Conservation (phyloP, 345 rosid genomes). For the Lepidium aucheri region DNA sequence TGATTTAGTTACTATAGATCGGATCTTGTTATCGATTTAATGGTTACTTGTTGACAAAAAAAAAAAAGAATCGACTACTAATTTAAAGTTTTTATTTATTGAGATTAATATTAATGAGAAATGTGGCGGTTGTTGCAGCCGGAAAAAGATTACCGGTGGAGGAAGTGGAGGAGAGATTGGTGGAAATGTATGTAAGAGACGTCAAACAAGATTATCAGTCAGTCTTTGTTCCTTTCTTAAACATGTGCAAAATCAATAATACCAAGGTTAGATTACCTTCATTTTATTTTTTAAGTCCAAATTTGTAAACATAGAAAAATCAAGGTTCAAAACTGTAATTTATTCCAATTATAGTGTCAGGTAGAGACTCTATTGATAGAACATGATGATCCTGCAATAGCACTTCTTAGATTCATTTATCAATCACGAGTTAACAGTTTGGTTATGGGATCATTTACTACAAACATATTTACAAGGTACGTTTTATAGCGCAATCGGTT, state of each 20-base stretch:
- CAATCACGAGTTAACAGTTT: slow-evolving; percentile 43
- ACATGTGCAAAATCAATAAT: slow-evolving; percentile 43
- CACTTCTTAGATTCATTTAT: slow-evolving; percentile 43
- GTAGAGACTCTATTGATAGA: slow-evolving; percentile 63
- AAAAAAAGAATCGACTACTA: no score
- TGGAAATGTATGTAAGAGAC: slow-evolving; percentile 56
- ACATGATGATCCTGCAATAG: slow-evolving; percentile 59
- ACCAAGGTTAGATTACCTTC: slow-evolving; percentile 13
- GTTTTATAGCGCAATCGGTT: background rate
- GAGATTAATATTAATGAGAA: background rate
- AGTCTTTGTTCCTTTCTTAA: slow-evolving; percentile 48
- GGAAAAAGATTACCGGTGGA: slow-evolving; percentile 52
- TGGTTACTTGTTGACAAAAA: no score
- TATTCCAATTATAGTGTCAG: slow-evolving; percentile 25
- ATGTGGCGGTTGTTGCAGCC: slow-evolving; percentile 28
- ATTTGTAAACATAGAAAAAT: background rate
- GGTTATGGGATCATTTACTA: slow-evolving; percentile 65
- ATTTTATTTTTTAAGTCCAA: background rate
- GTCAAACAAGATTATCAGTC: slow-evolving; percentile 40
- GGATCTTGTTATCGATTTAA: no score
- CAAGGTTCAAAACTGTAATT: background rate
- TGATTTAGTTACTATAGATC: no score
- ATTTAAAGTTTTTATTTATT: no score
- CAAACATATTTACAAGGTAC: slow-evolving; percentile 46
- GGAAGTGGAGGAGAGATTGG: slow-evolving; percentile 60